These are phyloP conservation scores for Clarkia xantiana DNA, from an alignment of 345 rosid species.

Conservation along the genomic window DNA sequence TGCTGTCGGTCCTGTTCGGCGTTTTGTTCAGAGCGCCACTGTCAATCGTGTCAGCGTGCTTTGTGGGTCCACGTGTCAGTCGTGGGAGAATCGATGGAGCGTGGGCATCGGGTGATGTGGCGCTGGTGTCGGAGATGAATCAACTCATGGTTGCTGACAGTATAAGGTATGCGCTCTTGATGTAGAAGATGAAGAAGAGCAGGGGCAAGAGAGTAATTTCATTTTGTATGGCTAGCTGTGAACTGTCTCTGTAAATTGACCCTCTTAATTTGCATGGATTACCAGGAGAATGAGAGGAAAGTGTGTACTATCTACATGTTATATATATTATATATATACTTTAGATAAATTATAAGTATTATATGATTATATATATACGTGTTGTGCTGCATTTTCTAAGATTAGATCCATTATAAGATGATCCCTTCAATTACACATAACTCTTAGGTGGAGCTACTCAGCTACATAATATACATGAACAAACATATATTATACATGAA, in stretches of 20 bases:
- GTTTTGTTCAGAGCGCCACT: constrained; percentile 38
- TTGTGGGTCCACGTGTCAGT: constrained; percentile 44
- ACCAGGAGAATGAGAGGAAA: background rate
- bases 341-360: background rate
- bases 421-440: no score
- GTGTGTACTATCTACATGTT: background rate
- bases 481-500: no score
- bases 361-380: no score
- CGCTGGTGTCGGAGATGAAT: constrained; percentile 56
- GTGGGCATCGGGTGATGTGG: constrained; percentile 59
- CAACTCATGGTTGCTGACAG: constrained; percentile 81
- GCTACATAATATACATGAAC: no score
- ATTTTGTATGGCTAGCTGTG: background rate
- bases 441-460: no score
- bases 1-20: constrained; percentile 20
- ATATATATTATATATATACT: background rate
- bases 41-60: constrained; percentile 40
- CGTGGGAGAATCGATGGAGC: constrained; percentile 38
- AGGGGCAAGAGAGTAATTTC: background rate
- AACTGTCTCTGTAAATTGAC: background rate
- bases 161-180: constrained; percentile 78
- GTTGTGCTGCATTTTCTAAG: background rate
- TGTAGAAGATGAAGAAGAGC: constrained; percentile 21
- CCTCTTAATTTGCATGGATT: no score
- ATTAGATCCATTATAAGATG: no score